Evolutionary conservation across 495 filamentous ascomycete species (phyloP).

Genomic region (Penicillium parvum): DNA sequence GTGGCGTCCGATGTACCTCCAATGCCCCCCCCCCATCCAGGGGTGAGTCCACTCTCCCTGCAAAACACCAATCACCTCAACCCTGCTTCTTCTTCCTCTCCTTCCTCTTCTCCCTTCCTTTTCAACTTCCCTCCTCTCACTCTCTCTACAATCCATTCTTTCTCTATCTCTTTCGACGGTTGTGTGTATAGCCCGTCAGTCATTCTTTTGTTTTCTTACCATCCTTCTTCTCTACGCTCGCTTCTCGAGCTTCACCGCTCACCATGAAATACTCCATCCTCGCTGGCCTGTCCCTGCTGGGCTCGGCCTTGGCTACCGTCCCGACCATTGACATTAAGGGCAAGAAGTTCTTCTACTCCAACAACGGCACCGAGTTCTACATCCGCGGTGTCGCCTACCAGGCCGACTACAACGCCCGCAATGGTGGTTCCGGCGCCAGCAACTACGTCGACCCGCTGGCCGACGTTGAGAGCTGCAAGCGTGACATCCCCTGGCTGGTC

Average conservation of each 20-base stretch:
- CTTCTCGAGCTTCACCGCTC: constrained; percentile 9
- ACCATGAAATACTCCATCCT: constrained; percentile 46
- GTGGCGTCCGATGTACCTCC: background rate
- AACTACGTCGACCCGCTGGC: constrained; percentile 68
- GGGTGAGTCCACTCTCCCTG: background rate
- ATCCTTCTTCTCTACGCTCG: constrained; percentile 6
- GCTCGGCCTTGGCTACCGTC: constrained; percentile 55
- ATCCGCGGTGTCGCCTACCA: constrained; percentile 94
- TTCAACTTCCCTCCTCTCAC: constrained; percentile 9
- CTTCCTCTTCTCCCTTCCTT: constrained; percentile 16
- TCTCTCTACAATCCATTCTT: constrained; percentile 4
- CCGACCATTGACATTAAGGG: constrained; percentile 62
- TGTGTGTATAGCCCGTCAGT: constrained; percentile 8
- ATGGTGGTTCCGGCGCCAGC: constrained; percentile 29
- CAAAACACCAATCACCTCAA: background rate
- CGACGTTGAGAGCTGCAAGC: constrained; percentile 62
- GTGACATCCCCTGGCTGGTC: constrained; percentile 79
- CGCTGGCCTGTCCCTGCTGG: constrained; percentile 46
- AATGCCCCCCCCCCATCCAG: background rate
- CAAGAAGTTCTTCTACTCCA: constrained; percentile 68
- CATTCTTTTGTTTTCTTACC: constrained; percentile 13
- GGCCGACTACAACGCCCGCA: constrained; percentile 47
- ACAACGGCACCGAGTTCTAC: constrained; percentile 77
- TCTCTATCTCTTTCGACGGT: constrained; percentile 4
- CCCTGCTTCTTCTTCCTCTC: constrained; percentile 1